Evolutionary conservation across 805 yeast species (phyloP).

Genomic region (Cyberlindnera misumaiensis): DNA sequence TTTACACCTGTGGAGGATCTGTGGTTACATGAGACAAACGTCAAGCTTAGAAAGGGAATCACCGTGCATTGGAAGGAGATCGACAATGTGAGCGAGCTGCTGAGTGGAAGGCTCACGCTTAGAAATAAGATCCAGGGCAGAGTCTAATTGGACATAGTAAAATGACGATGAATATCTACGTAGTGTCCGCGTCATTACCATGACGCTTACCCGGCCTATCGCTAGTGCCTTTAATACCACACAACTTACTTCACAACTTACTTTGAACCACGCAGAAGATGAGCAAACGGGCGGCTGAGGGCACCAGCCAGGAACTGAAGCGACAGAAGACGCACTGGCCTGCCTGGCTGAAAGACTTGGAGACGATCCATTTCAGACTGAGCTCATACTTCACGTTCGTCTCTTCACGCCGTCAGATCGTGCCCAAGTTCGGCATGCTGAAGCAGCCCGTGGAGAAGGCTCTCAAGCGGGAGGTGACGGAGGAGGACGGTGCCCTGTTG

Average conservation of each 20-base stretch:
- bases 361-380: constrained; percentile 42
- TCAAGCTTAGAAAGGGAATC: constrained; percentile 56
- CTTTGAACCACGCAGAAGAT: too few species aligned
- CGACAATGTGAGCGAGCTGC: constrained; percentile 53
- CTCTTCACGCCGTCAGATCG: constrained; percentile 51
- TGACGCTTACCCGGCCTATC: too few species aligned
- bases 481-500: constrained; percentile 58
- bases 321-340: constrained; percentile 19
- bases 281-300: too few species aligned
- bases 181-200: too few species aligned
- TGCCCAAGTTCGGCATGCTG: constrained; percentile 49
- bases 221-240: too few species aligned
- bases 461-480: constrained; percentile 35
- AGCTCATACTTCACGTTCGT: constrained; percentile 59
- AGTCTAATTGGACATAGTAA: too few species aligned
- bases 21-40: constrained; percentile 56
- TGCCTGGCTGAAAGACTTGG: constrained; percentile 33
- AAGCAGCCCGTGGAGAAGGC: constrained; percentile 46
- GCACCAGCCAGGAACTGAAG: background rate
- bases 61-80: constrained; percentile 64
- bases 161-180: too few species aligned
- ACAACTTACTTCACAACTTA: too few species aligned
- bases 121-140: constrained; percentile 23
- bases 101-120: constrained; percentile 62
- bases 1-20: constrained; percentile 51